Evolutionary conservation across 192 early-diverging fungal species (phyloP).

Genomic region (Pilobolus umbonatus): DNA sequence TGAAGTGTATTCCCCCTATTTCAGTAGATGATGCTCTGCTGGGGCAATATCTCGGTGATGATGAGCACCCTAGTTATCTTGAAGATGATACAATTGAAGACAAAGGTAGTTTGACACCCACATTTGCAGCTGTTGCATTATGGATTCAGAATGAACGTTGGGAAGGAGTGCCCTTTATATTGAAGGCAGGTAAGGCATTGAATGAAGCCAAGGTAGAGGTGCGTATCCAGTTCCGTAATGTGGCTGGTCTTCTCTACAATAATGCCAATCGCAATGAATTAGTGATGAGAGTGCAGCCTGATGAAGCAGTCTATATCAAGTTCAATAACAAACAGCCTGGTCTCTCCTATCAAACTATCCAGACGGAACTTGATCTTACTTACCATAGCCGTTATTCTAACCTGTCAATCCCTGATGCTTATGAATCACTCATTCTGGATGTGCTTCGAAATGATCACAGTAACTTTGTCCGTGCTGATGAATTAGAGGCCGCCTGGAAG

Average conservation of each 20-base stretch:
- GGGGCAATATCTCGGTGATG: slow-evolving; percentile 87
- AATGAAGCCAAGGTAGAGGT: slow-evolving; percentile 88
- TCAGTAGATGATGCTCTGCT: slow-evolving; percentile 78
- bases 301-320: slow-evolving; percentile 95
- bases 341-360: slow-evolving; percentile 74
- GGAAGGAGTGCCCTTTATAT: slow-evolving; percentile 85
- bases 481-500: slow-evolving; percentile 95
- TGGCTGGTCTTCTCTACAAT: slow-evolving; percentile 66
- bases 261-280: slow-evolving; percentile 87
- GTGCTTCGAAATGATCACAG: slow-evolving; percentile 88
- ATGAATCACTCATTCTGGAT: slow-evolving; percentile 92
- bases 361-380: slow-evolving; percentile 93
- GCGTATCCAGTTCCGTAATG: slow-evolving; percentile 91
- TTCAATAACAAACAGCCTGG: slow-evolving; percentile 94
- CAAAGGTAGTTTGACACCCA: slow-evolving; percentile 81
- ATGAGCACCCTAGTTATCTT: slow-evolving; percentile 80
- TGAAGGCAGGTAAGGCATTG: slow-evolving; percentile 84
- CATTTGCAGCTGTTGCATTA: slow-evolving; percentile 84
- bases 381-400: slow-evolving; percentile 88
- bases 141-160: slow-evolving; percentile 93
- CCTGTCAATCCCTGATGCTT: slow-evolving; percentile 92
- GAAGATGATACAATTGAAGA: slow-evolving; percentile 80
- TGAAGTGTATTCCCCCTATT: slow-evolving; percentile 76
- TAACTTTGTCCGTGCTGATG: slow-evolving; percentile 92
- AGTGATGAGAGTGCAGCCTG: slow-evolving; percentile 90